phyloP scores from a whole-genome alignment of 305 asterid species.

The Plantago coronopus region DNA sequence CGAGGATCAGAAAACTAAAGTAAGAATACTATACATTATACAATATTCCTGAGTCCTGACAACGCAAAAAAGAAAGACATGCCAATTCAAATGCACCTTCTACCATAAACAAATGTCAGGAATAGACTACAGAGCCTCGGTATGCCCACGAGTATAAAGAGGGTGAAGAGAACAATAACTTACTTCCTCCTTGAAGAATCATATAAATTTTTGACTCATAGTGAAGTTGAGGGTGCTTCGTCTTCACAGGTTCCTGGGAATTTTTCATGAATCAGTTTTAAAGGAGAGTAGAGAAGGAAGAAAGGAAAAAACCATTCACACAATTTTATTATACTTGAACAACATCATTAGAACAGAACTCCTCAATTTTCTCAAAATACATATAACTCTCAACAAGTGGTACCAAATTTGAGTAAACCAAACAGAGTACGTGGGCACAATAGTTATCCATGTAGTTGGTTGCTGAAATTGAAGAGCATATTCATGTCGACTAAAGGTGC shows the following conservation, averaged over 20 bases:
- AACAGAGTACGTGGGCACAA: no score
- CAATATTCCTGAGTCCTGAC: neutral
- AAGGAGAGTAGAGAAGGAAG: neutral
- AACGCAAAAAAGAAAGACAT: neutral
- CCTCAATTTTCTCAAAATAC: no score
- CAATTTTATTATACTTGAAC: no score
- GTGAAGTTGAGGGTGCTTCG: slow-evolving; percentile 96
- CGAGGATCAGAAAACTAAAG: neutral
- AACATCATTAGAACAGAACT: neutral
- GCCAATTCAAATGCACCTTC: neutral
- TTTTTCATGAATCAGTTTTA: neutral
- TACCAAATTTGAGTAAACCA: no score
- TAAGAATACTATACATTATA: neutral
- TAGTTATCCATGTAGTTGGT: no score
- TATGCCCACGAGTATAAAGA: no score
- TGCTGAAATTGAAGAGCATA: no score
- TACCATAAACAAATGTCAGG: no score
- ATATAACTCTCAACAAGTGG: no score
- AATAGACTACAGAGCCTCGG: no score
- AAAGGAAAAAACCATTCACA: no score
- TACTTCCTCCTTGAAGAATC: slow-evolving; percentile 98
- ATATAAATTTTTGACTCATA: slow-evolving; percentile 84
- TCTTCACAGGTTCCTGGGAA: slow-evolving; percentile 81
- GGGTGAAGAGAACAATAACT: slow-evolving; percentile 27
- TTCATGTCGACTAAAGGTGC: no score